phyloP scores from a whole-genome alignment of 352 stramenopile genomes.

The Aphanomyces stellatus region DNA sequence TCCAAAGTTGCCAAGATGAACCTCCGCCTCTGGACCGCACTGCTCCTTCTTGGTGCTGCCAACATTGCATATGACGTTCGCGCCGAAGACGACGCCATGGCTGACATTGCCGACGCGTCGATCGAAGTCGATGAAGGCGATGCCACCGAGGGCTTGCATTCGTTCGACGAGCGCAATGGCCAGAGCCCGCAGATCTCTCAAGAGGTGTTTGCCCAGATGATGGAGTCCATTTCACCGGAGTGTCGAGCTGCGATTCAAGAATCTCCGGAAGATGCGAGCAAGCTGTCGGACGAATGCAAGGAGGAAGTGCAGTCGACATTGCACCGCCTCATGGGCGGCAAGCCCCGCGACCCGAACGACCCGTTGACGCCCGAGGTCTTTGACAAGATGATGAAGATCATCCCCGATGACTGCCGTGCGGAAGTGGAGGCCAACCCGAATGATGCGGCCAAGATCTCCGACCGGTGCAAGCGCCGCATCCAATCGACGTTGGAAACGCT shows the following conservation, averaged over 20 bases:
- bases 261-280: conserved; percentile 47
- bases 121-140: not conserved
- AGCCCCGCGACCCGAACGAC: conserved; percentile 12
- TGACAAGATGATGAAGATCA: conserved; percentile 58
- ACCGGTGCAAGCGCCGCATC: conserved; percentile 51
- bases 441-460: conserved; percentile 51
- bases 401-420: conserved; percentile 61
- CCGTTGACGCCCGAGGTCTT: conserved; percentile 36
- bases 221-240: conserved; percentile 59
- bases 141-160: no score
- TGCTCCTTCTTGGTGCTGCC: not conserved
- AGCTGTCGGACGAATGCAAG: conserved; percentile 64
- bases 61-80: not conserved
- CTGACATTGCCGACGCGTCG: not conserved
- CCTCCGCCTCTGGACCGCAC: not conserved
- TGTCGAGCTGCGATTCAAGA: conserved; percentile 62
- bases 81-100: not conserved
- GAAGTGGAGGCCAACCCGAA: conserved; percentile 61
- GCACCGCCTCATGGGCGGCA: conserved; percentile 7
- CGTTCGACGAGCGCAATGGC: not conserved
- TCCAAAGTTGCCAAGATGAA: not conserved
- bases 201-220: conserved; percentile 50
- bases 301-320: conserved; percentile 29
- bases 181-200: conserved; percentile 3
- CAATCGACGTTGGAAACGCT: conserved; percentile 52